Evolutionary conservation across 208 protist genomes (phyloP).

Genomic region (Wallacemonas sp.): DNA sequence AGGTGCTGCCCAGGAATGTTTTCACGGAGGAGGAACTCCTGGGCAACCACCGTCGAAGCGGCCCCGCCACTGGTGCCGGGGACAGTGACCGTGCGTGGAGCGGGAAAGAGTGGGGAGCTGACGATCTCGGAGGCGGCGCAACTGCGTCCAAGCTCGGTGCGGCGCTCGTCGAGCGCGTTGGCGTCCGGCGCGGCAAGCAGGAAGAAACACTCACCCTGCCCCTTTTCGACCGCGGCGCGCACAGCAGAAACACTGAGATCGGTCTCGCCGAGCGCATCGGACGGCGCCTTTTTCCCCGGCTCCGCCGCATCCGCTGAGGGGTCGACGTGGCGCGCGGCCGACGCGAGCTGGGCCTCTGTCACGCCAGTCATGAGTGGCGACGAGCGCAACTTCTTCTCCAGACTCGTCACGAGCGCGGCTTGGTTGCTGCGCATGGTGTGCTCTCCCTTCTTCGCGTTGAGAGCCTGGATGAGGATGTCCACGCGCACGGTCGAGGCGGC

Average conservation of each 20-base stretch:
- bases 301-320: too few species aligned
- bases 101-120: slow-evolving; percentile 41
- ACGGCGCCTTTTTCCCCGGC: too few species aligned
- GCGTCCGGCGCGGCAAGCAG: slow-evolving; percentile 33
- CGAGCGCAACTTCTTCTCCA: slow-evolving; percentile 58
- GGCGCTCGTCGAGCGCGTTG: slow-evolving; percentile 32
- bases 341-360: slow-evolving; percentile 7
- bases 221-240: slow-evolving; percentile 33
- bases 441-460: slow-evolving; percentile 75
- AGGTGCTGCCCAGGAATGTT: slow-evolving; percentile 49
- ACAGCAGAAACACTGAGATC: slow-evolving; percentile 50
- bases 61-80: background rate
- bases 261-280: slow-evolving; percentile 17
- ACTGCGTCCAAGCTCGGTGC: slow-evolving; percentile 30
- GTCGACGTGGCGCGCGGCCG: background rate
- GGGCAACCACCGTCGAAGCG: slow-evolving; percentile 36
- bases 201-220: slow-evolving; percentile 77
- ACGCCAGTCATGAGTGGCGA: slow-evolving; percentile 15
- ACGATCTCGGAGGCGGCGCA: slow-evolving; percentile 30
- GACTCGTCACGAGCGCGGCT: slow-evolving; percentile 55
- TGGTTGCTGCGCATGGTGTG: slow-evolving; percentile 63
- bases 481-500: background rate
- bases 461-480: slow-evolving; percentile 77
- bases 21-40: slow-evolving; percentile 79
- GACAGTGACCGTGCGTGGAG: slow-evolving; percentile 52